These are phyloP conservation scores for Fraxinus quadrangulata DNA, from an alignment of 257 asterid species.

Conservation along the genomic window DNA sequence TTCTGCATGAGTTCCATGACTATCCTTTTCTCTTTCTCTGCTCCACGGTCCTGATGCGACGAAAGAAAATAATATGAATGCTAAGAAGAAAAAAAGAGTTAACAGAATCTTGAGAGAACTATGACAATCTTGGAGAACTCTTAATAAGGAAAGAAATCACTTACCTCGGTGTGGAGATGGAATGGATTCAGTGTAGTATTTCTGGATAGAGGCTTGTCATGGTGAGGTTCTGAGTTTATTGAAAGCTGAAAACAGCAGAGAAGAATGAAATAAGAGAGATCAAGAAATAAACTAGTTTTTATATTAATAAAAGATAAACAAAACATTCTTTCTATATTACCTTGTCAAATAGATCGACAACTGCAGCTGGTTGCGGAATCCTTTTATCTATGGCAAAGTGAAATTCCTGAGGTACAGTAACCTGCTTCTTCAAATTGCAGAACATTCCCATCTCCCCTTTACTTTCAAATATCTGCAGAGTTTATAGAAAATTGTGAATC, in stretches of 20 bases:
- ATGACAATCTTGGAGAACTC: background rate
- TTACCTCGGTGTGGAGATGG: constrained; percentile 89
- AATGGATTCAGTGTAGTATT: constrained; percentile 77
- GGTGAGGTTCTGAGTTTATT: constrained; percentile 63
- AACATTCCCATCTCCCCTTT: constrained; percentile 88
- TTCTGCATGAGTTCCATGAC: constrained; percentile 64
- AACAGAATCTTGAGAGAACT: background rate
- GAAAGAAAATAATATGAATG: constrained; percentile 21
- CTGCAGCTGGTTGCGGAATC: constrained; percentile 69
- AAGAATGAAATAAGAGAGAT: background rate
- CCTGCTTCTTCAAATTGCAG: constrained; percentile 74
- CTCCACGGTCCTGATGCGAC: constrained; percentile 74
- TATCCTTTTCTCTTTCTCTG: constrained; percentile 69
- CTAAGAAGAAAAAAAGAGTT: background rate
- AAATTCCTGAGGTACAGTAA: constrained; percentile 82
- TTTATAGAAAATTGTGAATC: background rate
- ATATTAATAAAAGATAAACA: background rate
- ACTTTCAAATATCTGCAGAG: constrained; percentile 78
- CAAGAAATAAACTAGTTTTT: background rate
- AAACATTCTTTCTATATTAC: constrained; percentile 26
- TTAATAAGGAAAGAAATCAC: background rate
- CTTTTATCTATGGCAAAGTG: constrained; percentile 85
- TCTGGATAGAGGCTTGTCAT: constrained; percentile 61
- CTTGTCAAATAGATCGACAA: constrained; percentile 78
- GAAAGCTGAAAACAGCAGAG: constrained; percentile 59